These are phyloP conservation scores for Ogataea sp. DNA, from an alignment of 805 yeast species.

Conservation along the genomic window DNA sequence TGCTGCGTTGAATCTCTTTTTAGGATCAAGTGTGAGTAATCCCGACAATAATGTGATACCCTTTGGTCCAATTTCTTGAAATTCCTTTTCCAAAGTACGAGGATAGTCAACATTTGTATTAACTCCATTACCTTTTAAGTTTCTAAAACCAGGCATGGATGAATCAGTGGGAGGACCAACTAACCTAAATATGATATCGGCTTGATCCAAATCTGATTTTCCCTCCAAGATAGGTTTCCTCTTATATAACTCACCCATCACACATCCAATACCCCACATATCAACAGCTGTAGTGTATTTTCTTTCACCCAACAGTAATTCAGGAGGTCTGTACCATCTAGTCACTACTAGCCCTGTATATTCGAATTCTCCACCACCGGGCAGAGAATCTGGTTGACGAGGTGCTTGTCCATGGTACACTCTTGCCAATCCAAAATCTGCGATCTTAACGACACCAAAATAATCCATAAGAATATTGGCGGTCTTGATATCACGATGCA, in stretches of 20 bases:
- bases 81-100: slow-evolving; percentile 42
- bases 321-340: slow-evolving; percentile 97
- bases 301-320: slow-evolving; percentile 76
- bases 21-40: slow-evolving; percentile 64
- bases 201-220: slow-evolving; percentile 79
- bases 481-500: slow-evolving; percentile 92
- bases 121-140: slow-evolving; percentile 48
- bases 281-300: slow-evolving; percentile 91
- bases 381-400: slow-evolving; percentile 16
- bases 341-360: slow-evolving; percentile 78
- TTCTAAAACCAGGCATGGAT: slow-evolving; percentile 53
- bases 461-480: slow-evolving; percentile 85
- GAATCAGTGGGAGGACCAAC: slow-evolving; percentile 69
- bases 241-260: slow-evolving; percentile 83
- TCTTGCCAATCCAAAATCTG: slow-evolving; percentile 94
- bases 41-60: slow-evolving; percentile 54
- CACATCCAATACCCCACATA: slow-evolving; percentile 97
- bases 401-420: slow-evolving; percentile 31
- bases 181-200: slow-evolving; percentile 68
- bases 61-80: slow-evolving; percentile 32
- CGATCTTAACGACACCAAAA: slow-evolving; percentile 75
- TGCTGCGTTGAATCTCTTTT: slow-evolving; percentile 64
- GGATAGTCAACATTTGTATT: slow-evolving; percentile 20
- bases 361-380: slow-evolving; percentile 47
- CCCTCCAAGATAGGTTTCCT: slow-evolving; percentile 83